A percentile compares a stretch with the other conserved stretches of the same genome.
Evolutionary conservation across 2,329 filamentous ascomycete genomes (phyloP).

Genomic region (Cercospora zeae-maydis): DNA sequence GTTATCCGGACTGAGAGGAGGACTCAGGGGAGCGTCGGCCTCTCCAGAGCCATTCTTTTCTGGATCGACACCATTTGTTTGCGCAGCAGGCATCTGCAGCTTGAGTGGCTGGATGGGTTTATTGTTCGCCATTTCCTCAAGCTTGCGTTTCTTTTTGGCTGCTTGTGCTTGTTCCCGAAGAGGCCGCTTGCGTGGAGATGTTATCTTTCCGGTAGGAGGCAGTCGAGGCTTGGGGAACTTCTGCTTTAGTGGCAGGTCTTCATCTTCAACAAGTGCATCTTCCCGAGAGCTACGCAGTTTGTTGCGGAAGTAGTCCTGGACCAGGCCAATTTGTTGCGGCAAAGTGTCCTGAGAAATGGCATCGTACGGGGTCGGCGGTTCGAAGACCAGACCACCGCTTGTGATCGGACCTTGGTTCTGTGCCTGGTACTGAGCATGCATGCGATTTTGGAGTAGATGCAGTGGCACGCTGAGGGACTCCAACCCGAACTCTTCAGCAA

Average conservation of each 20-base stretch:
- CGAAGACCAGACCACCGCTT: conserved; percentile 61
- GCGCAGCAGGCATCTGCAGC: conserved; percentile 43
- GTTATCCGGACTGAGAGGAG: conserved; percentile 34
- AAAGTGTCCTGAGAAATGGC: conserved; percentile 77
- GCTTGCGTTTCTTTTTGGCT: conserved; percentile 83
- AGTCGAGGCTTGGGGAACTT: conserved; percentile 60
- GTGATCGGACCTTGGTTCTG: conserved; percentile 64
- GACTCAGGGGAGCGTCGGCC: conserved; percentile 76
- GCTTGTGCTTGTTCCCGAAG: conserved; percentile 77
- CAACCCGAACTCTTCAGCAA: conserved; percentile 86
- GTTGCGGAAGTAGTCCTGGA: conserved; percentile 85
- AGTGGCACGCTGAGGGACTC: conserved; percentile 86
- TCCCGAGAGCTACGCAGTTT: conserved; percentile 83
- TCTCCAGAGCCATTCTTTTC: conserved; percentile 59
- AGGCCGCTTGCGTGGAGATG: conserved; percentile 76
- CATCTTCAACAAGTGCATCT: conserved; percentile 83
- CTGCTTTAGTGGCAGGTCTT: conserved; percentile 91
- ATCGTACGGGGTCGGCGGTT: conserved; percentile 65
- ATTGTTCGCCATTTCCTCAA: conserved; percentile 43
- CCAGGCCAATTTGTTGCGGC: conserved; percentile 75
- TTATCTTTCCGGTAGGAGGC: conserved; percentile 79
- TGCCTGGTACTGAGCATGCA: conserved; percentile 78
- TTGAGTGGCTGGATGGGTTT: conserved; percentile 53
- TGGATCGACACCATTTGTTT: conserved; percentile 53
- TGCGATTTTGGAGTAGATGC: conserved; percentile 86